phyloP scores from a whole-genome alignment of 768 basidiomycete genomes.

The Russula compacta region DNA sequence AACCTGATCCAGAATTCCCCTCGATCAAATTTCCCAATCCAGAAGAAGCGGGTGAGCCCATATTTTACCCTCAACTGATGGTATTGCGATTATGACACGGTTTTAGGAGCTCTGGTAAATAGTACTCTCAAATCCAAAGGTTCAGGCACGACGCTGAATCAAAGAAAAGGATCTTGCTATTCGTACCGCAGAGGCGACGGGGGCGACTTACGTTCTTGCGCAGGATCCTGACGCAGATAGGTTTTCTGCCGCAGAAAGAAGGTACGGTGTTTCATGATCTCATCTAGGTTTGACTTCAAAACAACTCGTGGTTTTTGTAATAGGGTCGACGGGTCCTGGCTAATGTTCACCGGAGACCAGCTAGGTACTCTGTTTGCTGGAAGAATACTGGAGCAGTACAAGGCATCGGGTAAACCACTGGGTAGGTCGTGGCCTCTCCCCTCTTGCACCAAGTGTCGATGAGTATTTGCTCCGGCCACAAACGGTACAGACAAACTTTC shows the following conservation, averaged over 20 bases:
- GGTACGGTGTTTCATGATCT: constrained; percentile 30
- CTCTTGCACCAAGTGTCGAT: not conserved
- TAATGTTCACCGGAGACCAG: constrained; percentile 76
- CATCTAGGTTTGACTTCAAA: not conserved
- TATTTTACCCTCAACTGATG: not conserved
- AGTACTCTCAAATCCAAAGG: not conserved
- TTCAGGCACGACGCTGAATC: not conserved
- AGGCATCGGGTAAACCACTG: constrained; percentile 36
- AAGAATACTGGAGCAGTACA: constrained; percentile 37
- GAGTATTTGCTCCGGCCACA: constrained; percentile 16
- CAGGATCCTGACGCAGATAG: constrained; percentile 88
- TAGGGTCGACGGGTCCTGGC: constrained; percentile 46
- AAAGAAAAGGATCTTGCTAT: constrained; percentile 60
- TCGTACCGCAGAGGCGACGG: constrained; percentile 43
- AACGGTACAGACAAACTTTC: constrained; percentile 53
- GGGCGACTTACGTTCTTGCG: constrained; percentile 62
- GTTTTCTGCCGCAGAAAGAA: constrained; percentile 67
- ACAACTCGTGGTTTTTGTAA: constrained; percentile 22
- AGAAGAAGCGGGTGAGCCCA: constrained; percentile 66
- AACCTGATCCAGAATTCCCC: constrained; percentile 78
- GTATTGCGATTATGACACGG: not conserved
- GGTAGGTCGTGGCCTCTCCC: constrained; percentile 24
- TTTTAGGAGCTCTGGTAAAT: constrained; percentile 23
- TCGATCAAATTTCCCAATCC: constrained; percentile 85
- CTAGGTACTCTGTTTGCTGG: constrained; percentile 54